Evolutionary conservation across 345 rosid genomes (phyloP), one percentile per base, ranked within the genome.

Genomic region (Pugionium cornutum): DNA sequence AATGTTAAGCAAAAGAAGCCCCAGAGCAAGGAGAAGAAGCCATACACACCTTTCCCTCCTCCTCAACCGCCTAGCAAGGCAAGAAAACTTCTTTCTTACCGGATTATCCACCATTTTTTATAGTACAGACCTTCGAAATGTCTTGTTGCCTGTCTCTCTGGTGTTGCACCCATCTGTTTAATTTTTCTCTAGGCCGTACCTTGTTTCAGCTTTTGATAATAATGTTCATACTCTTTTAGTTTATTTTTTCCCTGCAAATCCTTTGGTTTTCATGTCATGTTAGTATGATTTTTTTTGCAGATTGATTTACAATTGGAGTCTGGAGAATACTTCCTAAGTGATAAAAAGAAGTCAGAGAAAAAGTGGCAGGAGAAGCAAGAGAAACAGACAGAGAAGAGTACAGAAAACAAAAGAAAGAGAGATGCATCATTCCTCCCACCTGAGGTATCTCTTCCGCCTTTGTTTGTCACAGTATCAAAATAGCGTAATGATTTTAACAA

Each of bases 391-490:
- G 18, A 18, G 0, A 18, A 18, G 18, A 18, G 18, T 18, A 18
- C 18, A 18, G 18, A 18, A 18, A 18, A 18, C 18, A 18, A 18
- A 18, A 18, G 18, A 18, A 18, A 18, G 18, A 18, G 18, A 18
- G 18, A 18, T 18, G 18, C 18, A 18, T 78, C 90, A n/a, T 86
- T 83, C 64, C 31, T 86, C 68, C 97, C 98, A 67, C 98, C 97
- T 0, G 77, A 92, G 98, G 98, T 87, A 76, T 43, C 41, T 53
- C 39, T 45, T 32, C 30, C 26, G 34, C 60, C 59, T 48, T 59
- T 11, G 26, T 4, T 18, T 63, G 43, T 29, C 33, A 51, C 53
- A 56, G 39, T 36, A 54, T 37, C n/a, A 45, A 51, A 36, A 25
- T 41, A 9, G 1, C 27, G 2, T 56, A 18, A 18, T 18, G 18